Base-by-base conservation (phyloP, 2,329 filamentous ascomycete species). In the Ceratocystis diversiconidia region DNA sequence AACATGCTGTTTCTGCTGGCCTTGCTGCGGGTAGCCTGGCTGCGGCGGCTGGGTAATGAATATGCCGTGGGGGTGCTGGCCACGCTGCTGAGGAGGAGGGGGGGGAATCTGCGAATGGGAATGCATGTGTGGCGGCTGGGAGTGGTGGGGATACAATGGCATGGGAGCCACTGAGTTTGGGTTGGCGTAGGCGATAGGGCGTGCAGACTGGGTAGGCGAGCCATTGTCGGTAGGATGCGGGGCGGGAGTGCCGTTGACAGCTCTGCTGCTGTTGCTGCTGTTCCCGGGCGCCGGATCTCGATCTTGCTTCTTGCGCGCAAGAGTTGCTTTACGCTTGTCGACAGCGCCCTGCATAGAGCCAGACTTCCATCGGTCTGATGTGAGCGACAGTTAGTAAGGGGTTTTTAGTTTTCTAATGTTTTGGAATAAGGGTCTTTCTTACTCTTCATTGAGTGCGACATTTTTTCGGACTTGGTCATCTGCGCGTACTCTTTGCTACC, bases 361-460 rank as follows among this genome's bases (percentile, higher is more conserved):
- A 36, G 81, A 82, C 60, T 80, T 79, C 82, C 82, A 85, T 66
- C 82, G 80, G 68, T 79, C 81, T 83, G 69, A 50, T 19, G 52
- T 57, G 55, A 61, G 46, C n/a, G 59, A 17, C 48, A 60, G 71
- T 73, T 72, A 75, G 74, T 67, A 59, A 19, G 22, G 36, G 36
- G 19, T 22, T 32, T 41, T 28, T 8, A 15, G n/a, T 44, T 32
- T 60, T 15, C 28, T 6, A 3, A 6, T 44, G 30, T 4, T 41
- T 28, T 46, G 3, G 7, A 28, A 15, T 25, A 25, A 62, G 43
- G 66, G 22, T 41, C 32, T 43, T 30, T 73, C 79, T 75, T 76
- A 84, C 82, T 81, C 75, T 83, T 83, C 82, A 85, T 85, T 2
- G 82, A 84, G 19, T 78, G 79, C n/a, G 80, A 83, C 82, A 85